Conservation (phyloP, 2,329 filamentous ascomycete genomes). For the Phialophora tarda region DNA sequence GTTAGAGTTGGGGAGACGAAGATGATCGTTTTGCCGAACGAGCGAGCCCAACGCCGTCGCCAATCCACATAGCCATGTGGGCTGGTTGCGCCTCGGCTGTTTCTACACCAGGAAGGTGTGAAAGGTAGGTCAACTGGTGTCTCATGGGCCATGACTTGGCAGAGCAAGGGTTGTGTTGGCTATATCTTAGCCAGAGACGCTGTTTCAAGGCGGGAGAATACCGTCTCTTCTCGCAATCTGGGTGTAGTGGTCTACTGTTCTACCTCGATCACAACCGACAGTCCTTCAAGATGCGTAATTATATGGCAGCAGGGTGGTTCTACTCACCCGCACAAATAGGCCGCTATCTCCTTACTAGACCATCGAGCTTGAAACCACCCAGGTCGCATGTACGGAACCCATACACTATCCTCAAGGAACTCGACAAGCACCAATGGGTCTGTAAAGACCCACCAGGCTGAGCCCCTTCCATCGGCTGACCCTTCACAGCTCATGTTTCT, state of each 20-base stretch:
- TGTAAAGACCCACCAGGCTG: neutral
- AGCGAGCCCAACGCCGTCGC: neutral
- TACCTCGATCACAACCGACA: neutral
- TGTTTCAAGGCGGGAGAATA: neutral
- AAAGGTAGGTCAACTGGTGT: neutral
- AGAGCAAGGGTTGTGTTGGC: neutral
- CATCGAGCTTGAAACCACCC: neutral
- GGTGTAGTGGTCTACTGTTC: neutral
- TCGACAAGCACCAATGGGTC: neutral
- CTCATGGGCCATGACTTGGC: neutral
- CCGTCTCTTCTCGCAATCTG: neutral
- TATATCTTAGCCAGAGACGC: neutral
- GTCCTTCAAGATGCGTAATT: constrained; percentile 41
- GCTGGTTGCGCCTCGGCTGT: neutral
- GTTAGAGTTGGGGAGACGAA: neutral
- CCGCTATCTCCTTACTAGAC: constrained; percentile 43
- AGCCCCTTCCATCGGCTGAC: constrained; percentile 41
- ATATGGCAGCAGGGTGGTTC: constrained; percentile 44
- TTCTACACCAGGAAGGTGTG: neutral
- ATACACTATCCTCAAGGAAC: neutral
- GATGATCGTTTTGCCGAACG: neutral
- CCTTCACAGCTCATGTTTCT: constrained; percentile 66
- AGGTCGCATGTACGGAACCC: neutral
- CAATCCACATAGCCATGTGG: neutral
- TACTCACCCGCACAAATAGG: constrained; percentile 45